phyloP scores from a whole-genome alignment of 1,284 basidiomycete genomes.

The Crepidotus sp. region DNA sequence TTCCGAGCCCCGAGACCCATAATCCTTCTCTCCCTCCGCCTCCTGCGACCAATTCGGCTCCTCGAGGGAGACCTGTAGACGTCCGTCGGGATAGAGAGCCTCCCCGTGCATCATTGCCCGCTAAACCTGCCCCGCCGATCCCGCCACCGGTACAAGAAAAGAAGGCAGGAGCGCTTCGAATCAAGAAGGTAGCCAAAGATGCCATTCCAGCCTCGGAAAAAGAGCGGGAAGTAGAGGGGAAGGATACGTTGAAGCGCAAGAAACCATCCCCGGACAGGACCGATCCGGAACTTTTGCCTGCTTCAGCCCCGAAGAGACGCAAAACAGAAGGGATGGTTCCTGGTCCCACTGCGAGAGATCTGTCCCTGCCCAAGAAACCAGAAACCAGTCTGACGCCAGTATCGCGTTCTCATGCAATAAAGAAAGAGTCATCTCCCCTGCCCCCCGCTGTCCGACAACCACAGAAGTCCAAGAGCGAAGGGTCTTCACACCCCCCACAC shows the following conservation, averaged over 20 bases:
- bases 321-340: constrained; percentile 27
- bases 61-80: constrained; percentile 17
- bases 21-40: background rate
- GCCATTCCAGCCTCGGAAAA: constrained; percentile 16
- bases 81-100: constrained; percentile 16
- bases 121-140: constrained; percentile 22
- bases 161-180: constrained; percentile 18
- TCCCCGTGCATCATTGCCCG: constrained; percentile 20
- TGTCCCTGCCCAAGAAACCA: constrained; percentile 22
- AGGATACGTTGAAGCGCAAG: constrained; percentile 31
- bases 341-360: constrained; percentile 21
- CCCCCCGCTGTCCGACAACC: constrained; percentile 8
- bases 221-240: constrained; percentile 16
- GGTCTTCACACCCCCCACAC: constrained; percentile 9
- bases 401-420: constrained; percentile 24
- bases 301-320: constrained; percentile 29
- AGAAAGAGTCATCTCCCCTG: constrained; percentile 28
- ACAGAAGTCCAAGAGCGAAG: constrained; percentile 13
- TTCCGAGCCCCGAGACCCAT: constrained; percentile 6
- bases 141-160: constrained; percentile 18
- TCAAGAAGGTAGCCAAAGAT: constrained; percentile 20
- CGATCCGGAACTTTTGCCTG: constrained; percentile 12
- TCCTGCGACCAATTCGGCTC: constrained; percentile 9
- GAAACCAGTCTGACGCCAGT: constrained; percentile 21
- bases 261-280: constrained; percentile 22